Percentiles rank a stretch among this genome's conserved stretches.
These are phyloP conservation scores for Sugiyamaella xylanicola DNA, from an alignment of 1,139 yeast genomes.

Conservation along the genomic window DNA sequence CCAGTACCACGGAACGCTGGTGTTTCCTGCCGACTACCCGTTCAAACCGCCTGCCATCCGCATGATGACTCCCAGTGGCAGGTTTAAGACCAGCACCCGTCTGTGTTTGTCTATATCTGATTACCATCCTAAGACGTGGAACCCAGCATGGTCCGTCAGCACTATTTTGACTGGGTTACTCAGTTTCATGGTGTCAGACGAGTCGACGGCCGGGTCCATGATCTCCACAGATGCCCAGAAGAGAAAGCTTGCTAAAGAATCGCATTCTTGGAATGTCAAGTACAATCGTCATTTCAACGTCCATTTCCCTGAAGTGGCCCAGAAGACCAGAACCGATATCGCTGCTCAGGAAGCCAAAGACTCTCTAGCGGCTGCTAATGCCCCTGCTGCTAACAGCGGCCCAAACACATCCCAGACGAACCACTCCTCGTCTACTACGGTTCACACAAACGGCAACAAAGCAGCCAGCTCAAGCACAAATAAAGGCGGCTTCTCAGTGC, in stretches of 20 bases:
- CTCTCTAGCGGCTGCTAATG: neutral
- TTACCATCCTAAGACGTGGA: slow-evolving; percentile 93
- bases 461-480: slow-evolving; percentile 4
- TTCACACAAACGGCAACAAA: neutral
- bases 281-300: slow-evolving; percentile 57
- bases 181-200: slow-evolving; percentile 64
- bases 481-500: slow-evolving; percentile 20
- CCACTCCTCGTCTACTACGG: neutral
- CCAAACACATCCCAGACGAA: neutral
- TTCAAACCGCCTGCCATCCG: slow-evolving; percentile 90
- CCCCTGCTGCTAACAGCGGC: neutral
- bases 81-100: slow-evolving; percentile 76
- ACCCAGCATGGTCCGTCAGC: slow-evolving; percentile 92
- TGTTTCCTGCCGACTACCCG: slow-evolving; percentile 87
- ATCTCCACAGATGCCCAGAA: slow-evolving; percentile 54
- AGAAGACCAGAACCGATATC: slow-evolving; percentile 41
- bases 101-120: slow-evolving; percentile 89
- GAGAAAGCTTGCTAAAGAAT: slow-evolving; percentile 51
- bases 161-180: slow-evolving; percentile 82
- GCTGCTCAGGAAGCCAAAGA: slow-evolving; percentile 12
- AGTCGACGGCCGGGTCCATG: slow-evolving; percentile 34
- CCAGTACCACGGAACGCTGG: slow-evolving; percentile 83
- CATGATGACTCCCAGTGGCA: slow-evolving; percentile 85
- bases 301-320: slow-evolving; percentile 70
- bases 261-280: slow-evolving; percentile 65